Conservation (phyloP, 192 early-diverging fungal species). For the Gorgonomyces haynaldii region DNA sequence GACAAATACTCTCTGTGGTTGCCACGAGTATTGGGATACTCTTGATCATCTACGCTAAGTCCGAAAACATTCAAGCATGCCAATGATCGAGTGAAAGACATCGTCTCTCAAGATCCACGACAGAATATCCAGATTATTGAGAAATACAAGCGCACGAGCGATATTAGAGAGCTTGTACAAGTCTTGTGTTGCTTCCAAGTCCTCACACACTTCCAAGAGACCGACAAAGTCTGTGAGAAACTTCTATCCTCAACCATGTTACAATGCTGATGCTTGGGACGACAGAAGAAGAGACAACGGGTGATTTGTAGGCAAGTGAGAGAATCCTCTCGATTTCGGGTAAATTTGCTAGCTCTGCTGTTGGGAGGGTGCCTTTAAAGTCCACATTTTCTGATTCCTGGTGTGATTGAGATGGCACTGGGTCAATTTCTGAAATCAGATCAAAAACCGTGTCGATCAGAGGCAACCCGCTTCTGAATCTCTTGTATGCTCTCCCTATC, state of each 20-base stretch:
- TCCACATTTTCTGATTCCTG: constrained; percentile 3
- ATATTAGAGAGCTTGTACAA: constrained; percentile 65
- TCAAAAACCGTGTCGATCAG: constrained; percentile 30
- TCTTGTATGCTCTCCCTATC: constrained; percentile 19
- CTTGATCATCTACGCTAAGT: constrained; percentile 56
- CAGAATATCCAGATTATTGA: constrained; percentile 69
- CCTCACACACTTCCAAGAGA: constrained; percentile 51
- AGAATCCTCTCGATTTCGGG: constrained; percentile 59
- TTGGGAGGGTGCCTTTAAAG: constrained; percentile 31
- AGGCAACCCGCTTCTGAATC: constrained; percentile 27
- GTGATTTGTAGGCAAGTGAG: constrained; percentile 35
- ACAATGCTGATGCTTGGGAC: constrained; percentile 48
- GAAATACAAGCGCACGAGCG: constrained; percentile 58
- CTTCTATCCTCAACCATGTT: constrained; percentile 24
- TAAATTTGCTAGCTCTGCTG: constrained; percentile 57
- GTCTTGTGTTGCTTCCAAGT: constrained; percentile 62
- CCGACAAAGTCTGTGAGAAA: constrained; percentile 57
- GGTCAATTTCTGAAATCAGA: too few relatives aligned
- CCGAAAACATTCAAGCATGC: constrained; percentile 71
- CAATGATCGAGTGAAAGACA: constrained; percentile 54
- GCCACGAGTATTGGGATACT: constrained; percentile 55
- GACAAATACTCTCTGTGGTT: constrained; percentile 63
- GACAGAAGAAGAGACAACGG: too few relatives aligned
- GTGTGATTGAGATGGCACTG: constrained; percentile 21
- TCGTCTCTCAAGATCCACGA: constrained; percentile 68